Evolutionary conservation across 805 yeast species (phyloP).

Genomic region (Phaffomyces thermotolerans): DNA sequence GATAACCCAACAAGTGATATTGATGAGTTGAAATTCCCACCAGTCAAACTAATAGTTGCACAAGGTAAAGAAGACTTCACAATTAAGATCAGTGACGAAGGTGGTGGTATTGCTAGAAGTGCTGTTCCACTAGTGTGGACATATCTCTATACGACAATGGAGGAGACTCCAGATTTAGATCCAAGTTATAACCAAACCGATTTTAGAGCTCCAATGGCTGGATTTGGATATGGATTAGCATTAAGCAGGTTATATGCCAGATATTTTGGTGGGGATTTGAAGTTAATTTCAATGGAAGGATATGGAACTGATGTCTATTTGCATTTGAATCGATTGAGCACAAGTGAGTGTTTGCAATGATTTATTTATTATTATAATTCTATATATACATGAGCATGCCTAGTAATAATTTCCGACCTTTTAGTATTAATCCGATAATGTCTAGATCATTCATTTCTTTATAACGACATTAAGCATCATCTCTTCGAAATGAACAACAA

Average conservation of each 20-base stretch:
- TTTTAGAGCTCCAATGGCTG: constrained; percentile 89
- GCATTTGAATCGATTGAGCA: constrained; percentile 73
- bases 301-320: constrained; percentile 90
- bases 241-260: constrained; percentile 80
- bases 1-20: constrained; percentile 26
- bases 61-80: constrained; percentile 90
- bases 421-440: too few relatives aligned
- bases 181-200: constrained; percentile 42
- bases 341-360: constrained; percentile 30
- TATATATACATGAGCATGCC: too few relatives aligned
- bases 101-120: constrained; percentile 86
- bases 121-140: constrained; percentile 87
- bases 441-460: too few relatives aligned
- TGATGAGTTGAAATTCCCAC: constrained; percentile 68
- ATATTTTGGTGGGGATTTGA: constrained; percentile 86
- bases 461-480: too few relatives aligned
- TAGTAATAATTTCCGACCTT: too few relatives aligned
- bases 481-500: background rate
- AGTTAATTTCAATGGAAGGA: constrained; percentile 86
- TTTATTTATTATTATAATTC: background rate
- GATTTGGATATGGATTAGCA: constrained; percentile 88
- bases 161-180: constrained; percentile 51
- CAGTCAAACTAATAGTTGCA: constrained; percentile 79
- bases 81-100: constrained; percentile 85
- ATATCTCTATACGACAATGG: constrained; percentile 82